Evolutionary conservation across 441 rosid genomes (phyloP).

Genomic region (Euphorbia schlechtendalii): DNA sequence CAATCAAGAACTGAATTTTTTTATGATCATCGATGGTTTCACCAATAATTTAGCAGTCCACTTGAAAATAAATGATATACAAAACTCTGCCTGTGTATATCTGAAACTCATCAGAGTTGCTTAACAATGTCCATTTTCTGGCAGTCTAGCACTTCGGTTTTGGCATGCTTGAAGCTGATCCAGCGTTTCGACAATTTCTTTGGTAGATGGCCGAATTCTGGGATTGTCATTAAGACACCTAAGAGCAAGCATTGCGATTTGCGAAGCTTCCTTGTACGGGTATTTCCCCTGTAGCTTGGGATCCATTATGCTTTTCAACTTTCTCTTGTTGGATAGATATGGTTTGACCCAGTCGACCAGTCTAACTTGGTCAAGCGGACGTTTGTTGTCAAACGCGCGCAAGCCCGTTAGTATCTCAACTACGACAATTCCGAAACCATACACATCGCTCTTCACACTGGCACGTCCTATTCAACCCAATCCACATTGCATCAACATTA

Average conservation of each 20-base stretch:
- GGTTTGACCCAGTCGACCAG: constrained; percentile 49
- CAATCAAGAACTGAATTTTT: too few species aligned
- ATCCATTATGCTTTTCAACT: constrained; percentile 53
- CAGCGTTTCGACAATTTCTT: constrained; percentile 33
- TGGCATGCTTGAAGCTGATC: constrained; percentile 24
- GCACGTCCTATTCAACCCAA: not conserved
- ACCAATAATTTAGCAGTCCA: too few species aligned
- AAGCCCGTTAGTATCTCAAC: constrained; percentile 58
- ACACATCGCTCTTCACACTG: too few species aligned
- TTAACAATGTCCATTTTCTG: too few species aligned
- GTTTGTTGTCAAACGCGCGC: constrained; percentile 37
- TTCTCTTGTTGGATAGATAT: constrained; percentile 33
- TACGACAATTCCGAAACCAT: constrained; percentile 60
- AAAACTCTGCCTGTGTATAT: too few species aligned
- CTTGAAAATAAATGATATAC: too few species aligned
- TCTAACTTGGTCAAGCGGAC: constrained; percentile 33
- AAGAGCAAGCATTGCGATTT: constrained; percentile 36
- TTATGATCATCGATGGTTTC: too few species aligned
- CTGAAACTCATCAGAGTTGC: too few species aligned
- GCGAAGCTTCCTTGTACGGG: constrained; percentile 37
- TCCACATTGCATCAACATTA: not conserved
- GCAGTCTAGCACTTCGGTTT: not conserved
- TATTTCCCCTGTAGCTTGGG: constrained; percentile 38
- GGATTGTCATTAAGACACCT: constrained; percentile 50
- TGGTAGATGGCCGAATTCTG: constrained; percentile 48